A percentile compares a stretch with the other conserved stretches of the same genome.
These are phyloP conservation scores for Tilletia caries DNA, from an alignment of 1,284 basidiomycete species.

Conservation along the genomic window DNA sequence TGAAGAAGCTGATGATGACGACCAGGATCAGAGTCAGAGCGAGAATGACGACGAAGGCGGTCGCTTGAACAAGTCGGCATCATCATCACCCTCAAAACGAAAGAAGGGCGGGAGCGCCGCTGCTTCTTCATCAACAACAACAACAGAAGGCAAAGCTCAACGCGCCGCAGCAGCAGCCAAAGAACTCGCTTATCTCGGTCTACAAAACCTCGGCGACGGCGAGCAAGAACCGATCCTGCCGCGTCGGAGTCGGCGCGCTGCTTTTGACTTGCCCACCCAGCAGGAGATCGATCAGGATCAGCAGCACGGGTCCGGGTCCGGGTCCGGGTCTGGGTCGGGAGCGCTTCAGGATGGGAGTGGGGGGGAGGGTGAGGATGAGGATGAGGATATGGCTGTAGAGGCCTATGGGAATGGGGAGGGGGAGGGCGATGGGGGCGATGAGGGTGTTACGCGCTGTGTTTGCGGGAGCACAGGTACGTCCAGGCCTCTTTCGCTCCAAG, in stretches of 20 bases:
- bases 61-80: not conserved
- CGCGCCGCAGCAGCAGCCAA: not conserved
- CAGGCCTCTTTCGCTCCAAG: too few relatives aligned
- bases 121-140: not conserved
- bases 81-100: too few relatives aligned
- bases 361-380: conserved; percentile 29
- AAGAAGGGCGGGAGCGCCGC: not conserved
- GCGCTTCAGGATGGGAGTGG: conserved; percentile 15
- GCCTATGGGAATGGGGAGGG: conserved; percentile 45
- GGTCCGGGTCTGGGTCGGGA: too few relatives aligned
- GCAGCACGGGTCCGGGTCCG: too few relatives aligned
- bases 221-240: conserved; percentile 2
- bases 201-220: not conserved
- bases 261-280: not conserved
- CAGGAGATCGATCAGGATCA: conserved; percentile 15
- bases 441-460: conserved; percentile 85
- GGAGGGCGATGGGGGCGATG: conserved; percentile 68
- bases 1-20: not conserved
- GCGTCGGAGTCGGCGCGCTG: conserved; percentile 1
- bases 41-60: not conserved
- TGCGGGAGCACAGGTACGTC: conserved; percentile 82
- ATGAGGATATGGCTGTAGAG: conserved; percentile 25
- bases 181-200: not conserved
- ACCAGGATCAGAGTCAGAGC: too few relatives aligned
- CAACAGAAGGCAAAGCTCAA: not conserved